Base-by-base conservation (phyloP, 1,284 basidiomycete species). In the Butyriboletus appendiculatus region DNA sequence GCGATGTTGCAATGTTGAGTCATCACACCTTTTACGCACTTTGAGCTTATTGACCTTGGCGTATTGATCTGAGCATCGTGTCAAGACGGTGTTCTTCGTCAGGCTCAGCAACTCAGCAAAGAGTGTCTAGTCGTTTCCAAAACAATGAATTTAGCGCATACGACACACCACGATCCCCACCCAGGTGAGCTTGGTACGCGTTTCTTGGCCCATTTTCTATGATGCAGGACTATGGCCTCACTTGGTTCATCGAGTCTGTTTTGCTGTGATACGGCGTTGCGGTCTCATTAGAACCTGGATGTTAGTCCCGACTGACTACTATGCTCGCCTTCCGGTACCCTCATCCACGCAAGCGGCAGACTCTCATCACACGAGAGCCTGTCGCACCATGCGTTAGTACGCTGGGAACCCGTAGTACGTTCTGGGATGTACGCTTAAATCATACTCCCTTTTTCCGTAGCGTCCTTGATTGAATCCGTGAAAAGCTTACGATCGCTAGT, bases 1-100 rank as follows among this genome's bases (percentile, higher is more conserved):
- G 15, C 16, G 24, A 49, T 22, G 20, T 20, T 44, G 34, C 14
- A 37, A 50, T 46, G 67, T 62, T 68, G 67, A 72, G 65, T 71
- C 47, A 15, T 57, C 42, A 62, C 56, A 30, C 39, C 55, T 60
- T 58, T 63, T 35, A n/a, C 34, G 22, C 42, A 28, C 46, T 30
- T 54, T 12, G 67, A 47, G 49, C 55, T 51, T 52, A 56, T 59
- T 66, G 57, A 66, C 66, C 55, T 47, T 48, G 59, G 54, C 54
- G 58, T 49, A 10, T 63, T 66, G 60, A 62, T 62, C 55, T 47
- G 67, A 52, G 62, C 47, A 32, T 41, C 11, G 22, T 47, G 10
- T 32, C 34, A 43, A 53, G 51, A 33, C 24, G 15, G 43, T 35
- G n/a, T 42, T 14, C 11, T 16, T n/a, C 11, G 15, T 42, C 8